Percentiles rank a stretch among this genome's conserved stretches.
Conservation (phyloP, 352 stramenopile species). For the Globisporangium cylindrosporum region DNA sequence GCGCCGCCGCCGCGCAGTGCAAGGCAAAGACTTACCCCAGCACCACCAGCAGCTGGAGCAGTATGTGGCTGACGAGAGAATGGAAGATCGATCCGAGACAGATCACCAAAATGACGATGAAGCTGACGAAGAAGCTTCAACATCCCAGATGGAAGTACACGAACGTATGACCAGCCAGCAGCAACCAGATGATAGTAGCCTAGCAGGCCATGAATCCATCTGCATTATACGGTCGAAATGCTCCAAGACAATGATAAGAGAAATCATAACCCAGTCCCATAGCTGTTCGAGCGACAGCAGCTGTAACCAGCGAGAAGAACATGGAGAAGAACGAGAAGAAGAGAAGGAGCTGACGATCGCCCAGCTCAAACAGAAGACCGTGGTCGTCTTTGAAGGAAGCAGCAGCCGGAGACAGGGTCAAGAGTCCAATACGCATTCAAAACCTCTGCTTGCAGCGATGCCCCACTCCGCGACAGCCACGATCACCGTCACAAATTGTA, state of each 20-base stretch:
- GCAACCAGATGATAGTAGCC: background rate
- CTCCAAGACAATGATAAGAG: background rate
- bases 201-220: background rate
- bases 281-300: background rate
- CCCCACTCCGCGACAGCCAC: no score
- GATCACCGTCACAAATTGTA: background rate
- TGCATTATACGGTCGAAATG: background rate
- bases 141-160: background rate
- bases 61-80: background rate
- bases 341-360: conserved; percentile 7
- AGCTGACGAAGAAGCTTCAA: background rate
- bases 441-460: background rate
- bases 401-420: background rate
- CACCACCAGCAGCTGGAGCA: background rate
- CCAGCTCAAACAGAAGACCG: conserved; percentile 4
- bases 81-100: conserved; percentile 1
- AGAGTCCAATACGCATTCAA: background rate
- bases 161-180: background rate
- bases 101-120: background rate
- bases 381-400: background rate
- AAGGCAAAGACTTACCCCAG: background rate
- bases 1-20: background rate
- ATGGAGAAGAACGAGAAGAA: background rate
- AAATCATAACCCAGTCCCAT: background rate
- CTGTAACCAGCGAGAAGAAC: conserved; percentile 1